Evolutionary conservation across 2,329 filamentous ascomycete genomes (phyloP), one percentile per base, ranked within the genome.

Genomic region (Scedosporium apiospermum): DNA sequence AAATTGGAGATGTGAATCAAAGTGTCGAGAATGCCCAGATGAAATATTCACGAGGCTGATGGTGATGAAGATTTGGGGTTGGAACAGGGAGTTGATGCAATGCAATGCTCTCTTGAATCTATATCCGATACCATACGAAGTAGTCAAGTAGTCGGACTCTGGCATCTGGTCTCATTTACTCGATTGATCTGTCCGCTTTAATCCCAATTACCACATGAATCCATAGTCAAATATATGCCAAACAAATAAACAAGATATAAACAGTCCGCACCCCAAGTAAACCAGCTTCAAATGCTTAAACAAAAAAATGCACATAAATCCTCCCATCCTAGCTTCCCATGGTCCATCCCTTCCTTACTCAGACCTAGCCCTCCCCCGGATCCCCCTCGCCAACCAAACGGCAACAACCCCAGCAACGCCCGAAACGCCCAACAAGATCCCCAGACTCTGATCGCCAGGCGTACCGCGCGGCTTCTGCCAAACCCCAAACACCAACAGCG

Each of bases 401-500:
- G 93, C 90, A 3, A 88, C 77, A 58, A 97, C 73, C 1, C 92
- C 90, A 65, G 89, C 90, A 53, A 89, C 74, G 2, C 93, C 93
- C 1, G 92, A 93, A 62, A 96, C 87, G 21, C 93, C 85, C 68
- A 98, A 77, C 51, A 96, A 91, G 78, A 93, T 91, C 16, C 88
- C 87, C 59, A 97, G 90, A 72, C 90, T 96, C 66, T 89, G 86
- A 75, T 98, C 93, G 41, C 91, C 93, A 0, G 91, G 88, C 4
- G 82, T 84, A 4, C 92, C 93, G 65, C 93, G 83, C 0, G 91
- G 91, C 74, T 96, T 96, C 76, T 98, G 93, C 69, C 93, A 83
- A 49, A 88, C 77, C 70, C 86, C 88, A 78, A 98, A 98, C 65
- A 98, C 89, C 64, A 89, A 78, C 70, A 89, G 92, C 64, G 90